phyloP scores from a whole-genome alignment of 345 rosid species.

The Syzygium oleosum region DNA sequence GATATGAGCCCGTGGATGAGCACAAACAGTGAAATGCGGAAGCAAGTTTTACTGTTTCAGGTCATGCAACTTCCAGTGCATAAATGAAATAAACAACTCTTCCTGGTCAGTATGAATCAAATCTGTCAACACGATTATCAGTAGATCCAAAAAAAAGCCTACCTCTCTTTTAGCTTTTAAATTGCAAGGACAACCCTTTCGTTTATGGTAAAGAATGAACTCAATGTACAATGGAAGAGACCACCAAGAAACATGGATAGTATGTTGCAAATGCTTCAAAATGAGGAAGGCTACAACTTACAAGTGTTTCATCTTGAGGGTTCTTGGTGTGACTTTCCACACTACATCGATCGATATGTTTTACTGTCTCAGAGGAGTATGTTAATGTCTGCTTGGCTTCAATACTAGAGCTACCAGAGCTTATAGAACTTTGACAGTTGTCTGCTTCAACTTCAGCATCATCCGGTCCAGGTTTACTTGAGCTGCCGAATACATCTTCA shows the following conservation, averaged over 20 bases:
- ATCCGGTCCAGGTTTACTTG: constrained; percentile 16
- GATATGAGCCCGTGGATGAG: neutral
- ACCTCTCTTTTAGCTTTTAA: neutral
- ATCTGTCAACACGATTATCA: neutral
- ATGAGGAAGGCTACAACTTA: constrained; percentile 14
- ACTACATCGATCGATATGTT: constrained; percentile 13
- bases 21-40: neutral
- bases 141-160: neutral
- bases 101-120: neutral
- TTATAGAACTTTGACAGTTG: constrained; percentile 4
- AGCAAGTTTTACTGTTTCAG: neutral
- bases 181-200: neutral
- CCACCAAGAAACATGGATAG: neutral
- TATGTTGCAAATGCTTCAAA: neutral
- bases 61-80: neutral
- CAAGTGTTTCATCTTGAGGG: constrained; percentile 15
- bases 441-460: constrained; percentile 14
- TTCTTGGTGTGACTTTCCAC: constrained; percentile 11
- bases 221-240: neutral
- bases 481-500: constrained; percentile 27
- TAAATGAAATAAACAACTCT: neutral
- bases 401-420: constrained; percentile 22
- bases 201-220: neutral
- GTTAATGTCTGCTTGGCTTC: constrained; percentile 23
- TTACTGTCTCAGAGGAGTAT: constrained; percentile 21